Base-by-base conservation (phyloP, 1,139 yeast genomes). In the Scheffersomyces illinoinensis region DNA sequence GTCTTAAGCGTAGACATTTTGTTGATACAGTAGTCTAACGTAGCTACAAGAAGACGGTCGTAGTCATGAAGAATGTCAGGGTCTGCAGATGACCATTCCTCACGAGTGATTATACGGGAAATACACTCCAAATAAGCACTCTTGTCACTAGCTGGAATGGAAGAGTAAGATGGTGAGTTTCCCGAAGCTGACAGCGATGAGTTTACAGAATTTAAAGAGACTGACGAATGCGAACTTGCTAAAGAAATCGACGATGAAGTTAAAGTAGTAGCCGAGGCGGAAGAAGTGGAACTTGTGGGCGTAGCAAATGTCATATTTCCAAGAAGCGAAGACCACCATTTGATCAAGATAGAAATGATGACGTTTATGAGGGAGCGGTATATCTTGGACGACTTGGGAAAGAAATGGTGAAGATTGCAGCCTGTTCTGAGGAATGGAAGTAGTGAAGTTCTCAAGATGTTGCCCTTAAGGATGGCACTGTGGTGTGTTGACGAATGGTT, bases 71-170 rank as follows among this genome's bases (percentile, higher is more conserved):
- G 61, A 43, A 66, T 60, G 53, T 71, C 73, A 19, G 67, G 62
- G 58, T 72, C 71, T 56, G 68, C 64, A 53, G 63, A 58, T 47
- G 65, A 61, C 96, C 96, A 91, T 70, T 90, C 95, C 14, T 71
- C 74, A 23, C 93, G 79, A 4, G 90, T 76, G 53, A 90, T 69
- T 10, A 91, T 79, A 52, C 93, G 77, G 1, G 93, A 87, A 3
- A 91, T 76, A 56, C 91, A 88, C 69, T 91, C 97, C 58, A 89
- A 75, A 68, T 87, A 90, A 14, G 92, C 93, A 55, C 88, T 83
- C 59, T 89, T 76, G 71, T 91, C 96, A 2, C 76, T 69, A n/a
- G 67, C 61, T 1, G 73, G 67, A 19, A 69, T 68, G 43, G 57
- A 53, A 21, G 61, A 58, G 51, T 56, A 57, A 52, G 57, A 47